Percentiles rank a stretch among this genome's conserved stretches.
phyloP scores from a whole-genome alignment of 2,329 filamentous ascomycete species.

The Ophiostoma quercus region DNA sequence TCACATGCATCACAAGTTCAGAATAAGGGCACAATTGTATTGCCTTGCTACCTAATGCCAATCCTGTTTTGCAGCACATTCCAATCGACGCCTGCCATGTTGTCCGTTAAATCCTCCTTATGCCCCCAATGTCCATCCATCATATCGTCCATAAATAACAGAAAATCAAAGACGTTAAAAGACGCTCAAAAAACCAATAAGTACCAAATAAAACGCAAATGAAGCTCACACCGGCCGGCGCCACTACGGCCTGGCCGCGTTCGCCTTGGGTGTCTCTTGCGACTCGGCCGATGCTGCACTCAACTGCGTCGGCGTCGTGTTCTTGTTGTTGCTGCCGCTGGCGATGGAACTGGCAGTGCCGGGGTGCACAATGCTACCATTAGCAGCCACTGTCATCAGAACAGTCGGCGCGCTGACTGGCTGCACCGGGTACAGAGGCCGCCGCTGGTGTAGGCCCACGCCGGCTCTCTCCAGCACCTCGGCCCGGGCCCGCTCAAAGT shows the following conservation, averaged over 20 bases:
- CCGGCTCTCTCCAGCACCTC: slow-evolving; percentile 7
- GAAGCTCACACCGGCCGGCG: neutral
- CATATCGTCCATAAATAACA: no score
- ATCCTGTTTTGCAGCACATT: no score
- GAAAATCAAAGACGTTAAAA: no score
- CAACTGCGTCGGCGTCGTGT: slow-evolving; percentile 19
- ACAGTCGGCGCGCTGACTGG: neutral
- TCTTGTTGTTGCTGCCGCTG: slow-evolving; percentile 5
- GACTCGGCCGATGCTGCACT: neutral
- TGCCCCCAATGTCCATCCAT: no score
- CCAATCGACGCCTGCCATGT: no score
- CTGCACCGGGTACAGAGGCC: slow-evolving; percentile 10
- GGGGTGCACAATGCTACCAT: neutral
- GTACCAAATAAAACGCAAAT: neutral
- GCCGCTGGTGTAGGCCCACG: neutral
- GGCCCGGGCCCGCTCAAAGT: slow-evolving; percentile 46
- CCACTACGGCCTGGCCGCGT: neutral
- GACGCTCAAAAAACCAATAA: neutral
- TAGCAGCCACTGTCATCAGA: slow-evolving; percentile 7
- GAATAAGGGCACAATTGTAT: no score
- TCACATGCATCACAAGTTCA: no score
- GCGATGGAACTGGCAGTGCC: neutral
- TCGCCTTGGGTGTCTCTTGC: neutral
- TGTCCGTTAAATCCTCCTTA: no score
- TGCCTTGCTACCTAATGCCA: no score